phyloP scores from a whole-genome alignment of 805 yeast genomes.

The Wickerhamiella kurtzmanii region DNA sequence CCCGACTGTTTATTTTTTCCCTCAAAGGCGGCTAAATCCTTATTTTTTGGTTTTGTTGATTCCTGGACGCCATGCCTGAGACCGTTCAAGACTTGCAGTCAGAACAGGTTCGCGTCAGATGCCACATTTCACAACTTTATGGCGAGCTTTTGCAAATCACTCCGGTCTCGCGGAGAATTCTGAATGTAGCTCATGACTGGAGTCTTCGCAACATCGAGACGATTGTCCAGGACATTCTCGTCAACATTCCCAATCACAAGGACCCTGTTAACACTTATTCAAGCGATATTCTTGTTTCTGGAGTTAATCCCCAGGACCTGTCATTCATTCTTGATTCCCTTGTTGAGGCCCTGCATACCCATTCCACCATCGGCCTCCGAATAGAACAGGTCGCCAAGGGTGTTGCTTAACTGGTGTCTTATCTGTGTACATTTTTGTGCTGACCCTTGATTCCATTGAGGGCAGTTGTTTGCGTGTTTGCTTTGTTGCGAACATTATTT shows the following conservation, averaged over 20 bases:
- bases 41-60: too few species aligned
- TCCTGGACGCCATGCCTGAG: slow-evolving; percentile 2
- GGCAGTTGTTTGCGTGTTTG: background rate
- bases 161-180: slow-evolving; percentile 19
- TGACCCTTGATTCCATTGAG: too few species aligned
- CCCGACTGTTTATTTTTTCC: too few species aligned
- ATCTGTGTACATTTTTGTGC: background rate
- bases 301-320: slow-evolving; percentile 18
- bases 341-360: slow-evolving; percentile 19
- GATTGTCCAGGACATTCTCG: slow-evolving; percentile 21
- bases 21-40: too few species aligned
- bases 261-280: slow-evolving; percentile 21
- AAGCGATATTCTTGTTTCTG: slow-evolving; percentile 16
- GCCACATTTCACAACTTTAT: slow-evolving; percentile 22
- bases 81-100: slow-evolving; percentile 16
- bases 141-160: slow-evolving; percentile 21
- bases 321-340: slow-evolving; percentile 17
- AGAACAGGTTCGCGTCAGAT: slow-evolving; percentile 25
- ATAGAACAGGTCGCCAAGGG: slow-evolving; percentile 27
- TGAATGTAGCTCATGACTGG: slow-evolving; percentile 27
- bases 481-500: background rate
- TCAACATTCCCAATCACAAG: slow-evolving; percentile 19
- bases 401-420: slow-evolving; percentile 14
- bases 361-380: slow-evolving; percentile 18
- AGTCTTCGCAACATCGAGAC: slow-evolving; percentile 22